A percentile compares a stretch with the other conserved stretches of the same genome.
These are phyloP conservation scores for Penicillium brasilianum DNA, from an alignment of 2,329 filamentous ascomycete genomes.

Conservation along the genomic window DNA sequence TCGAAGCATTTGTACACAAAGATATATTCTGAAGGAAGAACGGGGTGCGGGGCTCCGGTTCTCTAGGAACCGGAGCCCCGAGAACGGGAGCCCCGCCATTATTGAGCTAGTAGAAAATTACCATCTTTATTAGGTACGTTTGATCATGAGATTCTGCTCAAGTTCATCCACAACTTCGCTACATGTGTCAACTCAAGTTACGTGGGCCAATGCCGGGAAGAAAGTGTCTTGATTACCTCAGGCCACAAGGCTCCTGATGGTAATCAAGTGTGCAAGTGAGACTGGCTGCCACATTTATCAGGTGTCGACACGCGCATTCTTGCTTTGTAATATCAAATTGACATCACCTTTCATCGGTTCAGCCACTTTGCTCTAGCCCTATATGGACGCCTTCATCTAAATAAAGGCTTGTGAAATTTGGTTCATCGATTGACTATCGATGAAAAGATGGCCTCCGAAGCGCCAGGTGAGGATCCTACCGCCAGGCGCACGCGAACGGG, in stretches of 20 bases:
- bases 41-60: too few species aligned
- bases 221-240: background rate
- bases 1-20: too few species aligned
- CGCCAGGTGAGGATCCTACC: conserved; percentile 18
- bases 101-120: too few species aligned
- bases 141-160: too few species aligned
- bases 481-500: conserved; percentile 23
- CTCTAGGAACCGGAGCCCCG: too few species aligned
- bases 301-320: conserved; percentile 9
- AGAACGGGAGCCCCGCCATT: too few species aligned
- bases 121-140: too few species aligned
- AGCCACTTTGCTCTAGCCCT: background rate
- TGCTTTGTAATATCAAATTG: conserved; percentile 20
- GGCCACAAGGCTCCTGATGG: background rate
- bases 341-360: background rate
- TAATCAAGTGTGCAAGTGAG: too few species aligned
- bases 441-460: conserved; percentile 15
- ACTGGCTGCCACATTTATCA: background rate
- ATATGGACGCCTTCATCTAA: background rate
- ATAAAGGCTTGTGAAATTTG: background rate
- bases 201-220: too few species aligned
- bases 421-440: background rate
- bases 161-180: too few species aligned
- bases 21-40: too few species aligned
- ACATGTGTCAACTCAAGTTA: too few species aligned